These are phyloP conservation scores for Cercospora berteroae DNA, from an alignment of 2,329 filamentous ascomycete species.

Conservation along the genomic window DNA sequence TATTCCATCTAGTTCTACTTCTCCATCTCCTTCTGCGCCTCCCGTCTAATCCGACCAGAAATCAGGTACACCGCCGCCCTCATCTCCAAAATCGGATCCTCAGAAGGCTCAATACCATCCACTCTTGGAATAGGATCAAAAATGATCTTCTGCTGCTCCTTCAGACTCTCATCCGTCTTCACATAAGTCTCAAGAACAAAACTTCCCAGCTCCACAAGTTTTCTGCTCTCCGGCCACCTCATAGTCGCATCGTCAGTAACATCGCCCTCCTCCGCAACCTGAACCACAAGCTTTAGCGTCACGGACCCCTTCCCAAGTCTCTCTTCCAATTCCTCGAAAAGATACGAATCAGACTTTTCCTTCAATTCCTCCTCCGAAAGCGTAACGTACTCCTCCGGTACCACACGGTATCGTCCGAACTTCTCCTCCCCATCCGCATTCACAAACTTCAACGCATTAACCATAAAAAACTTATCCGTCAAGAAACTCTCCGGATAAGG, in stretches of 20 bases:
- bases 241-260: slow-evolving; percentile 49
- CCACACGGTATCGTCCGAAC: slow-evolving; percentile 51
- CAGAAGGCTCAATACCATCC: slow-evolving; percentile 52
- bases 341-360: slow-evolving; percentile 44
- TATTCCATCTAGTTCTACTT: not conserved
- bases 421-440: slow-evolving; percentile 44
- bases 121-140: slow-evolving; percentile 60
- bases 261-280: slow-evolving; percentile 52
- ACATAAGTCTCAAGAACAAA: slow-evolving; percentile 47
- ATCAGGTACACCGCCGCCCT: slow-evolving; percentile 57
- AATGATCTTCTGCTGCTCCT: slow-evolving; percentile 54
- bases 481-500: slow-evolving; percentile 52
- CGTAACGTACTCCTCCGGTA: slow-evolving; percentile 44
- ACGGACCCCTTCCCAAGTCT: slow-evolving; percentile 41
- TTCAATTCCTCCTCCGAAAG: slow-evolving; percentile 43
- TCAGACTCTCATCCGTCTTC: slow-evolving; percentile 36
- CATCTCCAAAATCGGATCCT: slow-evolving; percentile 57
- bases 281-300: slow-evolving; percentile 50
- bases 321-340: slow-evolving; percentile 50
- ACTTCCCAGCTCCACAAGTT: slow-evolving; percentile 52
- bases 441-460: slow-evolving; percentile 53
- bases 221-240: slow-evolving; percentile 54
- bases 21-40: slow-evolving; percentile 8
- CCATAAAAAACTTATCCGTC: slow-evolving; percentile 49
- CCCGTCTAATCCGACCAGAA: slow-evolving; percentile 54